Evolutionary conservation across 768 basidiomycete species (phyloP), one percentile per base, ranked within the genome.

Genomic region (Suillus subaureus): DNA sequence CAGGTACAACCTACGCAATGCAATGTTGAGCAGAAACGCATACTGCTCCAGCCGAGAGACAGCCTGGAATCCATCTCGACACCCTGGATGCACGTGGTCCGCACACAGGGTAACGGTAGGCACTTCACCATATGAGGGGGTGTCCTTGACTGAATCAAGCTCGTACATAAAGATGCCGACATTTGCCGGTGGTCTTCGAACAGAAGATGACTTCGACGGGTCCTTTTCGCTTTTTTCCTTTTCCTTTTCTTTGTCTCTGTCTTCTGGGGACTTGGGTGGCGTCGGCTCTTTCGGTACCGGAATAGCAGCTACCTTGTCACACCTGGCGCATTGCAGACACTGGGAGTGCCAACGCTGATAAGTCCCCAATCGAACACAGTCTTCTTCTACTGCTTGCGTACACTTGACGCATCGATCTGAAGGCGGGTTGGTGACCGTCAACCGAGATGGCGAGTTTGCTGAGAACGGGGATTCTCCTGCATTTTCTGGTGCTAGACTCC

Each of bases 41-140:
- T 97, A 99, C 75, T 99, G 97, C 81, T 99, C 97, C 68, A 99
- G 79, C 64, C 97, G 84, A 66, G 96, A 94, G 18, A 97, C 97
- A 21, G 93, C 84, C 73, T 93, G 92, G 78, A 99, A 98, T 13
- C 96, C 95, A 28, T 78, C 73, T 64, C 86, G 82, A 71, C 90
- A 93, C 18, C 84, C 85, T 33, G 79, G 71, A 73, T 89, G 88
- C 9, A 84, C 88, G 75, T 97, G 96, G 16, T 90, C 88, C 6
- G 83, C 84, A 76, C 97, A 99, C 66, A 88, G 85, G 68, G 94
- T 87, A 60, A 87, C 79, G 37, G 84, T 87, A 26, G 92, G 92
- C 31, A 91, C 85, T 66, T 87, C 85, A 63, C 90, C 91, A 78
- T 90, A 91, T 2, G 89, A 87, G 40, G 86, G 76, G 28, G 84